Percentiles rank a stretch among this genome's conserved stretches.
These are phyloP conservation scores for Fusarium sp. DNA, from an alignment of 2,329 filamentous ascomycete species.

Conservation along the genomic window DNA sequence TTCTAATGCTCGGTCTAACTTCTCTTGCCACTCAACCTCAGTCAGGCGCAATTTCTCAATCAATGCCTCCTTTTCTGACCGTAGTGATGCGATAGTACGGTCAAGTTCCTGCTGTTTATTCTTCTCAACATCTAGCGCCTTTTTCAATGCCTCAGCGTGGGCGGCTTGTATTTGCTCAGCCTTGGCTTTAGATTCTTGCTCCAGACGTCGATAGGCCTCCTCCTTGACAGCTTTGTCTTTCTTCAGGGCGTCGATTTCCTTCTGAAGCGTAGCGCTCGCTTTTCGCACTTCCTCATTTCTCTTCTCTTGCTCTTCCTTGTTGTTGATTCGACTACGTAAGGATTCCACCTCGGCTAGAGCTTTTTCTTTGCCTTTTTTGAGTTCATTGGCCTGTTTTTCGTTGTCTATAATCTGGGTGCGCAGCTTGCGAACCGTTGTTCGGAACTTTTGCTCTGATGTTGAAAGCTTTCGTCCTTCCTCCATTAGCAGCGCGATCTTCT, in stretches of 20 bases:
- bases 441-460: constrained; percentile 84
- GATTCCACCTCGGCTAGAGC: constrained; percentile 61
- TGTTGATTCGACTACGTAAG: constrained; percentile 59
- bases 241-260: constrained; percentile 50
- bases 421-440: constrained; percentile 85
- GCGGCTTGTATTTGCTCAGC: constrained; percentile 71
- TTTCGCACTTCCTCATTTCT: constrained; percentile 60
- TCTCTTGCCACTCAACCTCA: constrained; percentile 77
- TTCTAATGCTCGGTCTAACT: constrained; percentile 77
- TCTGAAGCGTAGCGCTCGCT: constrained; percentile 62
- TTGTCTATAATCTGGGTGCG: constrained; percentile 72
- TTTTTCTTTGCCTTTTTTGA: constrained; percentile 69
- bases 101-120: constrained; percentile 65
- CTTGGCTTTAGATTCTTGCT: constrained; percentile 74
- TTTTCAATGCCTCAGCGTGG: constrained; percentile 72
- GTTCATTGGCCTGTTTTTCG: constrained; percentile 71
- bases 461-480: constrained; percentile 92
- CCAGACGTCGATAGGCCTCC: constrained; percentile 73
- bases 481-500: constrained; percentile 88
- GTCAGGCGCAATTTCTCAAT: constrained; percentile 77
- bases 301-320: constrained; percentile 66
- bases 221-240: constrained; percentile 70
- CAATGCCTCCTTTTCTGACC: constrained; percentile 80
- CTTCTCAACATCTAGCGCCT: constrained; percentile 74
- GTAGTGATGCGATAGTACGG: constrained; percentile 70